These are phyloP conservation scores for Aspergillus chevalieri DNA, from an alignment of 2,329 filamentous ascomycete genomes.

Conservation along the genomic window DNA sequence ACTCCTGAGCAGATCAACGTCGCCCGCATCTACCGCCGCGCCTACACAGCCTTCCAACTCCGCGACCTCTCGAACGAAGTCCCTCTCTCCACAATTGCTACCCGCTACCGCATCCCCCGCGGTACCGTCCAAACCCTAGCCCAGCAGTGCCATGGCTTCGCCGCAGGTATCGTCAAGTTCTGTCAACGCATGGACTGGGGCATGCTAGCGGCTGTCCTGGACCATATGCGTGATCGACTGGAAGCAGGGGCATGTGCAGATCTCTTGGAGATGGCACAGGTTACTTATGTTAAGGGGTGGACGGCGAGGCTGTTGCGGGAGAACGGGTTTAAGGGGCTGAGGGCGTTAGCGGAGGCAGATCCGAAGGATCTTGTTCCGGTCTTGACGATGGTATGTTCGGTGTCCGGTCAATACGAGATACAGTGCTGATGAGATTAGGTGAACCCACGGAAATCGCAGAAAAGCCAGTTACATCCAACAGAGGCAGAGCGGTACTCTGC, in stretches of 20 bases:
- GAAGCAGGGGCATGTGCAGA: slow-evolving; percentile 67
- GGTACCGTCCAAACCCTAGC: slow-evolving; percentile 66
- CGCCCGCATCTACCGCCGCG: slow-evolving; percentile 62
- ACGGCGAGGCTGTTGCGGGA: slow-evolving; percentile 71
- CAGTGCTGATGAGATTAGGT: slow-evolving; percentile 41
- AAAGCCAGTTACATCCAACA: slow-evolving; percentile 47
- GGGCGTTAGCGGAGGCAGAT: slow-evolving; percentile 62
- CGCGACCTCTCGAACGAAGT: slow-evolving; percentile 72
- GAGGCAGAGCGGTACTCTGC: slow-evolving; percentile 57
- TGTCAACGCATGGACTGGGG: slow-evolving; percentile 73
- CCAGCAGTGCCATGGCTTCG: slow-evolving; percentile 71
- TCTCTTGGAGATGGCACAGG: slow-evolving; percentile 62
- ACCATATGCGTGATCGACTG: slow-evolving; percentile 69
- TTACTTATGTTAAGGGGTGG: slow-evolving; percentile 70
- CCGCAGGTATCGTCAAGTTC: slow-evolving; percentile 72
- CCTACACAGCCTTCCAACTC: slow-evolving; percentile 71
- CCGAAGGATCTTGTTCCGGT: slow-evolving; percentile 62
- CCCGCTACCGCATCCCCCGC: slow-evolving; percentile 64
- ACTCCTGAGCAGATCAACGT: slow-evolving; percentile 56
- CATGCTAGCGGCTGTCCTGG: slow-evolving; percentile 63
- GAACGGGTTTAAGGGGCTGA: slow-evolving; percentile 65
- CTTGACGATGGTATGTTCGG: slow-evolving; percentile 57
- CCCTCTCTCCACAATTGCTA: slow-evolving; percentile 62
- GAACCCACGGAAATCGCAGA: slow-evolving; percentile 55
- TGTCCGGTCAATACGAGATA: not conserved